These are phyloP conservation scores for Suillus spraguei DNA, from an alignment of 768 basidiomycete species.

Conservation along the genomic window DNA sequence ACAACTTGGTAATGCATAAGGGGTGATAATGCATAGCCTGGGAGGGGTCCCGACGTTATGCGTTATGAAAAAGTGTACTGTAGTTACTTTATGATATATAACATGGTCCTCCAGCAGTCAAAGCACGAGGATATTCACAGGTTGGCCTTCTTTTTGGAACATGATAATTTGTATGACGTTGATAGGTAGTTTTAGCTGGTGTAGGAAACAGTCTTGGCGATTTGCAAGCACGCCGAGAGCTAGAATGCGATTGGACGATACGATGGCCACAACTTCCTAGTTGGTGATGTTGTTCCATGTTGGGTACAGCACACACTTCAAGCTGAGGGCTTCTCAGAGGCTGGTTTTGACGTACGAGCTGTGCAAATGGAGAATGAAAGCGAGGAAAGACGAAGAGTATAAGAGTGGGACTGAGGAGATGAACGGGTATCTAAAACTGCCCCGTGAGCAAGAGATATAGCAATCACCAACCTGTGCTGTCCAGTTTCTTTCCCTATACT, in stretches of 20 bases:
- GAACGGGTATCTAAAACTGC: constrained; percentile 19
- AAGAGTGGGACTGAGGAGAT: constrained; percentile 43
- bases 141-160: too few relatives aligned
- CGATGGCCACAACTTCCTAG: constrained; percentile 20
- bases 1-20: too few relatives aligned
- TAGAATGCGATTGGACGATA: constrained; percentile 67
- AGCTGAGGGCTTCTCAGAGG: constrained; percentile 81
- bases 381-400: constrained; percentile 83
- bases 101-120: too few relatives aligned
- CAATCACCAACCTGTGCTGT: neutral
- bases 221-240: too few relatives aligned
- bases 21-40: too few relatives aligned
- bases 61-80: too few relatives aligned
- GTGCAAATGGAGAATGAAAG: constrained; percentile 23
- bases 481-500: neutral
- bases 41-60: too few relatives aligned
- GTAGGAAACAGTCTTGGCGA: too few relatives aligned
- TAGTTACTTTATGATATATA: too few relatives aligned
- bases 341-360: constrained; percentile 73
- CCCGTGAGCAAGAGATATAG: constrained; percentile 66
- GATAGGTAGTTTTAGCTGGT: too few relatives aligned
- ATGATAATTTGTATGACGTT: too few relatives aligned
- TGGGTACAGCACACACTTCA: constrained; percentile 44
- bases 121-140: too few relatives aligned
- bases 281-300: constrained; percentile 2